These are phyloP conservation scores for Colletotrichum sp. DNA, from an alignment of 2,329 filamentous ascomycete genomes.

Conservation along the genomic window DNA sequence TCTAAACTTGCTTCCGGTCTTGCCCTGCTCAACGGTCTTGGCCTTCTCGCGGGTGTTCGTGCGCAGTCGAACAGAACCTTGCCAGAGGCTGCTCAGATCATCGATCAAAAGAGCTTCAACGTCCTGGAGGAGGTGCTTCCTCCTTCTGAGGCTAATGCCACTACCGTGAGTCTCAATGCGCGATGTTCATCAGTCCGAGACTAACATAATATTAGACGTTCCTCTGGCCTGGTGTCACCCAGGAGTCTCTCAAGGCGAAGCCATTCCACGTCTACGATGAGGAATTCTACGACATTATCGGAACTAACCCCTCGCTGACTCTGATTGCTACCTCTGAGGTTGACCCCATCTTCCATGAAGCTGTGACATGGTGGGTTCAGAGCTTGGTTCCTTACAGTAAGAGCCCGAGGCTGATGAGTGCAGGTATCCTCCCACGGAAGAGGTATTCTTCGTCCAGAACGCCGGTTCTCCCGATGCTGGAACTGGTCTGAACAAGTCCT, in stretches of 20 bases:
- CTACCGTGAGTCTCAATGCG: conserved; percentile 30
- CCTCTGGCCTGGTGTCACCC: conserved; percentile 47
- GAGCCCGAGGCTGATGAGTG: neutral
- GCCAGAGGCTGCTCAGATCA: conserved; percentile 38
- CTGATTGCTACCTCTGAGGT: conserved; percentile 48
- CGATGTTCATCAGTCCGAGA: neutral
- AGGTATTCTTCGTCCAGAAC: conserved; percentile 61
- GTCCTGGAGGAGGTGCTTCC: conserved; percentile 43
- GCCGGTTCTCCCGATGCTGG: conserved; percentile 51
- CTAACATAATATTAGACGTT: conserved; percentile 34
- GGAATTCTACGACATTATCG: conserved; percentile 56
- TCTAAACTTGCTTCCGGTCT: conserved; percentile 1
- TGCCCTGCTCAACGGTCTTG: conserved; percentile 27
- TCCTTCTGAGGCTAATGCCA: conserved; percentile 38
- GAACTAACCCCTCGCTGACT: conserved; percentile 52
- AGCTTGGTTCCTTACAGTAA: too few relatives aligned
- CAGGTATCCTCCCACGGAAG: conserved; percentile 47
- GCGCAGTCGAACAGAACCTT: neutral
- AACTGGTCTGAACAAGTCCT: conserved; percentile 56
- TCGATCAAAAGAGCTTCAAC: conserved; percentile 50
- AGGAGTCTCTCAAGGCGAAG: conserved; percentile 39
- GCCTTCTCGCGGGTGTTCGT: conserved; percentile 15
- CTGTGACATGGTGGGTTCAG: conserved; percentile 49
- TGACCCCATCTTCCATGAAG: conserved; percentile 60
- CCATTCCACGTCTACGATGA: conserved; percentile 53